phyloP scores from a whole-genome alignment of 2,329 filamentous ascomycete genomes.

The Alternaria ethzedia region DNA sequence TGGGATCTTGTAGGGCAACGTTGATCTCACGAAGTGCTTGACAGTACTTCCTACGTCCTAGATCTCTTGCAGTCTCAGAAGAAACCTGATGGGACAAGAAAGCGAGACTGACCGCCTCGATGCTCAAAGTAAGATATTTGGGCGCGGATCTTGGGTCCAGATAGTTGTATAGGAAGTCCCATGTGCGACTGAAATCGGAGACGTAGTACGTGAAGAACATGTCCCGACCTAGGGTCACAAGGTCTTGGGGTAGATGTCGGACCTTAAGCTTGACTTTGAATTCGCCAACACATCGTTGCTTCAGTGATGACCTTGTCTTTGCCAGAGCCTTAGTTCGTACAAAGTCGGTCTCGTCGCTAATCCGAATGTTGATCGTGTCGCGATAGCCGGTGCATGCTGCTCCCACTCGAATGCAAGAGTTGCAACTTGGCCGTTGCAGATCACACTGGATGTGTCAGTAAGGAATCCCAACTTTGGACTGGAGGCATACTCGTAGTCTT shows the following conservation, averaged over 20 bases:
- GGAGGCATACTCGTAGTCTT: slow-evolving; percentile 15
- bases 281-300: background rate
- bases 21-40: slow-evolving; percentile 31
- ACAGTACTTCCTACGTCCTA: slow-evolving; percentile 32
- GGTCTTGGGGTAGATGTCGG: slow-evolving; percentile 20
- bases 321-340: slow-evolving; percentile 21
- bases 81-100: slow-evolving; percentile 31
- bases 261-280: slow-evolving; percentile 12
- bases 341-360: slow-evolving; percentile 32
- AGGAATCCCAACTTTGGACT: background rate
- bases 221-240: slow-evolving; percentile 24
- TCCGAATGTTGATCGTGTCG: slow-evolving; percentile 28
- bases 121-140: slow-evolving; percentile 29
- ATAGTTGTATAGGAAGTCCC: slow-evolving; percentile 31
- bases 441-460: slow-evolving; percentile 28
- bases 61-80: slow-evolving; percentile 21
- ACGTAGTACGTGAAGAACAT: slow-evolving; percentile 37
- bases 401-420: slow-evolving; percentile 28
- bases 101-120: slow-evolving; percentile 39
- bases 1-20: slow-evolving; percentile 20
- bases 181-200: slow-evolving; percentile 31
- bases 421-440: slow-evolving; percentile 26
- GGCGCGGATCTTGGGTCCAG: slow-evolving; percentile 16
- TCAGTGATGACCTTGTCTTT: background rate
- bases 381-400: slow-evolving; percentile 31